phyloP scores from a whole-genome alignment of 305 asterid genomes.

The Salvia sclarea region DNA sequence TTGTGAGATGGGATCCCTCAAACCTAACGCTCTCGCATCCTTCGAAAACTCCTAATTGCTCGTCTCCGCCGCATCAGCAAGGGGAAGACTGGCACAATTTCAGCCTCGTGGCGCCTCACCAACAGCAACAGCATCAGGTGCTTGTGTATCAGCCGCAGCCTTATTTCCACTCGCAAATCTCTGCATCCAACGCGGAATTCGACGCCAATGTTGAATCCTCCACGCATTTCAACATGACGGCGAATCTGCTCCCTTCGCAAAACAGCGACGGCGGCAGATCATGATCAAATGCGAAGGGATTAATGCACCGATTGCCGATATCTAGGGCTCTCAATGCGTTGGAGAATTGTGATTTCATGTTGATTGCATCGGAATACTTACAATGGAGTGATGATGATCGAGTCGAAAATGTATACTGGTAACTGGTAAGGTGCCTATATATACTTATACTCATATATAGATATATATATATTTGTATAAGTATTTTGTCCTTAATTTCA shows the following conservation, averaged over 20 bases:
- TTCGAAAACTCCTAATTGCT: slow-evolving; percentile 35
- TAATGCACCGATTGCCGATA: slow-evolving; percentile 27
- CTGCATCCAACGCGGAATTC: slow-evolving; percentile 26
- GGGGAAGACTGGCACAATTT: slow-evolving; percentile 49
- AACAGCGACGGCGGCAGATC: slow-evolving; percentile 23
- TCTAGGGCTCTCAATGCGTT: too few species aligned
- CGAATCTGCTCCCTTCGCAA: slow-evolving; percentile 57
- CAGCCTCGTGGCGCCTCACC: slow-evolving; percentile 41
- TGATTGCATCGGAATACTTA: too few species aligned
- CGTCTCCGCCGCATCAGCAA: slow-evolving; percentile 35
- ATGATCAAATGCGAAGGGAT: neutral
- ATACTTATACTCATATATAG: neutral
- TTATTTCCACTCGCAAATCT: slow-evolving; percentile 48
- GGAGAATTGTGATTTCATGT: too few species aligned
- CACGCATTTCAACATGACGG: slow-evolving; percentile 48
- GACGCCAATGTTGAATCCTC: slow-evolving; percentile 33
- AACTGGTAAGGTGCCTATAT: neutral
- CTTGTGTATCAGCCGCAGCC: slow-evolving; percentile 58
- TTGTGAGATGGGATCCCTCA: slow-evolving; percentile 74
- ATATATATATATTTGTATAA: neutral
- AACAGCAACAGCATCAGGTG: slow-evolving; percentile 48
- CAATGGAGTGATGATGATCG: too few species aligned
- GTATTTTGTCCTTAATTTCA: slow-evolving; percentile 23
- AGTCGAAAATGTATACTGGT: too few species aligned
- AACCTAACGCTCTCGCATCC: slow-evolving; percentile 48